These are phyloP conservation scores for Colletotrichum liriopes DNA, from an alignment of 2,329 filamentous ascomycete species.

Conservation along the genomic window DNA sequence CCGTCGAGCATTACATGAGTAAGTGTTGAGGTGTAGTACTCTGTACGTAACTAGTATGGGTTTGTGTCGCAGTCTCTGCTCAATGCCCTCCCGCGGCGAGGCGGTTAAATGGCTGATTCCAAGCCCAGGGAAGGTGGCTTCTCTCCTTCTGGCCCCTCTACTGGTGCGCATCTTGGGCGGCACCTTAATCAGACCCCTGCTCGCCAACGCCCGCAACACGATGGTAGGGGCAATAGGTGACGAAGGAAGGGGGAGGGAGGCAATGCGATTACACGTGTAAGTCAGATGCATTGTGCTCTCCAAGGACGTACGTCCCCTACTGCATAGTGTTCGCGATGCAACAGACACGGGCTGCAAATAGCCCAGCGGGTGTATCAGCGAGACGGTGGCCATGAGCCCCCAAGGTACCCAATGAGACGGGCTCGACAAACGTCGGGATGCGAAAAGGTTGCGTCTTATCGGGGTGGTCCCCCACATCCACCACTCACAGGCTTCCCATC, in stretches of 20 bases:
- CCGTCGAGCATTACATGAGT: too few relatives aligned
- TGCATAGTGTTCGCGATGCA: not conserved
- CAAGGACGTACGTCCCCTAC: not conserved
- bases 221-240: not conserved
- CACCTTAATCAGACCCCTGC: not conserved
- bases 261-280: constrained; percentile 10
- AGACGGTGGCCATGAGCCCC: not conserved
- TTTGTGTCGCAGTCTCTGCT: not conserved
- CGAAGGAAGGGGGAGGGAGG: not conserved
- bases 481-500: constrained; percentile 29
- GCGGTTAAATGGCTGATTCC: not conserved
- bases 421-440: not conserved
- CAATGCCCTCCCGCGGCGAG: not conserved
- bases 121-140: too few relatives aligned
- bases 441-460: constrained; percentile 26
- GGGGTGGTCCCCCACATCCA: constrained; percentile 32
- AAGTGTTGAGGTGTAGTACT: too few relatives aligned
- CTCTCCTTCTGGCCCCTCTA: too few relatives aligned
- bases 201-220: constrained; percentile 6
- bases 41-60: not conserved
- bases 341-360: not conserved
- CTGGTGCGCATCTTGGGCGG: not conserved
- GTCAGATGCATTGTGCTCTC: not conserved
- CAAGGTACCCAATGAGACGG: not conserved
- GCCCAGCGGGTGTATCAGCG: not conserved